Percentiles rank a stretch among this genome's conserved stretches.
Conservation (phyloP, 441 rosid species). For the Erodium chrysanthum region DNA sequence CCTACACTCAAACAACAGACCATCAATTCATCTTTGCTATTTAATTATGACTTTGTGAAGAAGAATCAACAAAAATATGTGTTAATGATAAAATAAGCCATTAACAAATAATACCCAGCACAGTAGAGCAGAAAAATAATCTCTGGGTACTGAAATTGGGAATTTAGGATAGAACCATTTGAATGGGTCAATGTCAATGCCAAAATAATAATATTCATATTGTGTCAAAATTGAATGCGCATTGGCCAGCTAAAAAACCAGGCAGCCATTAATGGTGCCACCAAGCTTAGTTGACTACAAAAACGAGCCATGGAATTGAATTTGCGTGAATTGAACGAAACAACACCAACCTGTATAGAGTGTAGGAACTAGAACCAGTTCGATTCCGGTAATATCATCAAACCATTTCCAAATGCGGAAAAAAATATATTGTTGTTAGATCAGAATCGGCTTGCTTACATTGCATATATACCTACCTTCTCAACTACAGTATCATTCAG, state of each 20-base stretch:
- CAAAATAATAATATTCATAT: too few relatives aligned
- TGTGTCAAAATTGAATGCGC: background rate
- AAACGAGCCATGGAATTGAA: too few relatives aligned
- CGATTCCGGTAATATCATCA: background rate
- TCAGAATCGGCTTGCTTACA: constrained; percentile 1
- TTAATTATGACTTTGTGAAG: background rate
- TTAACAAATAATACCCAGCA: background rate
- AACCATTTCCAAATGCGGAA: background rate
- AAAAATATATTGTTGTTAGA: background rate
- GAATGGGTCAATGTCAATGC: background rate
- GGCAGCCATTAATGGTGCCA: constrained; percentile 7
- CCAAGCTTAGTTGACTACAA: background rate
- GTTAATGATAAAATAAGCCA: background rate
- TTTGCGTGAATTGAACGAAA: background rate
- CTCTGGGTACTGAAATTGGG: background rate
- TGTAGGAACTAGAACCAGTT: background rate
- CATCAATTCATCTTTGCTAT: background rate
- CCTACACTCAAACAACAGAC: constrained; percentile 13
- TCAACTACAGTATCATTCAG: background rate
- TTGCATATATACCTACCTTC: constrained; percentile 8
- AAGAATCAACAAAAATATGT: constrained; percentile 1
- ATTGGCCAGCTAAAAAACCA: constrained; percentile 3
- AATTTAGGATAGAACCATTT: background rate
- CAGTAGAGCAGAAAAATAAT: background rate
- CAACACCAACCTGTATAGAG: background rate